Base-by-base conservation (phyloP, 768 basidiomycete species). In the Dioszegia crocea region DNA sequence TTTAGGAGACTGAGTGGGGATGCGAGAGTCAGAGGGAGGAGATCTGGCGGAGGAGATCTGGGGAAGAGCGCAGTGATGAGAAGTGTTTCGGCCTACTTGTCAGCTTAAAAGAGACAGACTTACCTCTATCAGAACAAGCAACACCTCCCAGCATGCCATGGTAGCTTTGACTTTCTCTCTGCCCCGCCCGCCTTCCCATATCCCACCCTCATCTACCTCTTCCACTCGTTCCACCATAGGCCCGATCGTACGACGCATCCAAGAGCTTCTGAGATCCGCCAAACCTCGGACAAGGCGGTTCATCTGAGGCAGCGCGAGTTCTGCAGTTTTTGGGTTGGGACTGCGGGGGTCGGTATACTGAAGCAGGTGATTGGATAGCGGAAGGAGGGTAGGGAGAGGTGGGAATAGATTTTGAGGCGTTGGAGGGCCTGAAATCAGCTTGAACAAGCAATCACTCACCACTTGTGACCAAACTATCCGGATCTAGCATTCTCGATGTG, bases 11-110 rank as follows among this genome's bases (percentile, higher is more conserved):
- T 38, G 16, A 63, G 24, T 1, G 60, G 67, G 10, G 38, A 29
- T 26, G 41, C 30, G 2, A 69, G 54, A 46, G 61, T 70, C 29
- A 30, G 61, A n/a, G 51, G 57, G 12, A 63, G 60, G 2, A 69
- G 61, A 3, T 12, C 33, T 6, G 59, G 59, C 4, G 61, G 70
- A 29, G 64, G 68, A 27, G 39, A 33, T 11, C 41, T 24, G 11
- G 72, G 69, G 61, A 74, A 74, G 4, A 76, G 60, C 5, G 67
- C 64, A 1, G 67, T 63, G n/a, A 68, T 60, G 27, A 76, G 52
- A 8, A 70, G 57, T 8, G 66, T 68, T 53, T 76, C 75, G n/a
- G 72, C 67, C 75, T 76, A 48, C 14, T 4, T 2, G 16, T 53
- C 38, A 53, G 51, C 51, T 36, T 26, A 5, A 17, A 14, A 33